Conservation (phyloP, 1,139 yeast species). For the Yamadazyma sp. region DNA sequence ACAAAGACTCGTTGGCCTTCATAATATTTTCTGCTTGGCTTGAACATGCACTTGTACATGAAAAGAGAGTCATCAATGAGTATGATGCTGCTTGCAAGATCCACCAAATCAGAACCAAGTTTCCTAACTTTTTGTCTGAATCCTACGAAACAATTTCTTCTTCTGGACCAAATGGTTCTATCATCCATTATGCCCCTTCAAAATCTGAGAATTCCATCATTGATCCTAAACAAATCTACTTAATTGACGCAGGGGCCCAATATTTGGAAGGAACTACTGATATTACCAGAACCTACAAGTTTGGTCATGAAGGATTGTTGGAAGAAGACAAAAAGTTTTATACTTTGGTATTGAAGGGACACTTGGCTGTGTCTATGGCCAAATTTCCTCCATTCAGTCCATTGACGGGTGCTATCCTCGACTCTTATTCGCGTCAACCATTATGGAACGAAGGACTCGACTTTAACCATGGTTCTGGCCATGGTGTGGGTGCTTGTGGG, state of each 20-base stretch:
- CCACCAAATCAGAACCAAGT: slow-evolving; percentile 36
- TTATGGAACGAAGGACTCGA: slow-evolving; percentile 54
- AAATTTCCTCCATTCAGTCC: slow-evolving; percentile 42
- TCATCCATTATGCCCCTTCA: slow-evolving; percentile 58
- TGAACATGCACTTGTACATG: slow-evolving; percentile 32
- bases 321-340: slow-evolving; percentile 39
- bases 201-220: slow-evolving; percentile 36
- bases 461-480: slow-evolving; percentile 61
- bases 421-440: slow-evolving; percentile 51
- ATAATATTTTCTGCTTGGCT: slow-evolving; percentile 44
- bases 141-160: slow-evolving; percentile 57
- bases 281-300: slow-evolving; percentile 53
- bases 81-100: slow-evolving; percentile 47
- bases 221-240: slow-evolving; percentile 42
- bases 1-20: slow-evolving; percentile 44
- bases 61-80: slow-evolving; percentile 29
- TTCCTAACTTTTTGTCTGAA: slow-evolving; percentile 51
- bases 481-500: slow-evolving; percentile 59
- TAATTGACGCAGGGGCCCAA: slow-evolving; percentile 57
- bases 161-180: slow-evolving; percentile 54
- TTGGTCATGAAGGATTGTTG: slow-evolving; percentile 27
- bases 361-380: slow-evolving; percentile 54
- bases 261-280: slow-evolving; percentile 62
- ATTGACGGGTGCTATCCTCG: slow-evolving; percentile 47
- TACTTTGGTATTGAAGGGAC: slow-evolving; percentile 56